Base-by-base conservation (phyloP, 345 rosid species). In the Brassica juncea region DNA sequence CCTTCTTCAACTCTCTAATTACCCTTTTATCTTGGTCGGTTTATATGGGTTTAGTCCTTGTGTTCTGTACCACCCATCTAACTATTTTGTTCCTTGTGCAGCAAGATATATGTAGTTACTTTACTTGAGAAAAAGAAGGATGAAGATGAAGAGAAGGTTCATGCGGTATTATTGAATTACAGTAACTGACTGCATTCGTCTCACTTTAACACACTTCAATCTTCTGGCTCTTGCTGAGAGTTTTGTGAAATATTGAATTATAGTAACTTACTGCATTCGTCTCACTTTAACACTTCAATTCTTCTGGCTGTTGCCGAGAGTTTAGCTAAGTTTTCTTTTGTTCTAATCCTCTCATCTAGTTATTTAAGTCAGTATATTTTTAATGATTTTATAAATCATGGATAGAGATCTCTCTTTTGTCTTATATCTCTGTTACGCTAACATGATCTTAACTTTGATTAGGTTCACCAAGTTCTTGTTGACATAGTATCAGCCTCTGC, bases 381-480 rank as follows among this genome's bases (percentile, higher is more conserved):
- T 70, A 12, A 9, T 42, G 2, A 28, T 61, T 30, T 49, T 8
- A 30, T 68, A 30, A 12, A 35, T 39, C 54, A 55, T 19, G 52
- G 47, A 66, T 67, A 39, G 5, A 61, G 30, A 23, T 73, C 28
- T 49, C n/a, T 4, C 4, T 16, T 35, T 47, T 21, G 16, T 37
- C 28, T 70, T 72, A 49, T 27, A 60, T 54, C 30, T 65, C 8
- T 72, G 54, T 23, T 66, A 10, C 39, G 42, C 71, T 83, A 62
- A 74, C 28, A 52, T 68, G 28, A 67, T 30, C 52, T 59, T 71
- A 15, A 72, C 59, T 72, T 47, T 58, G 71, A 75, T 60, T 80
- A 95, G 98, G 99, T 95, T 63, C 97, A 95, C 84, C 93, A 87
- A 70, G 98, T 95, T 11, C 87, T 93, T 74, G 83, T 91, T 86